Percentiles rank a stretch among this genome's conserved stretches.
phyloP scores from a whole-genome alignment of 2,329 filamentous ascomycete species.

The Lachnellula occidentalis region DNA sequence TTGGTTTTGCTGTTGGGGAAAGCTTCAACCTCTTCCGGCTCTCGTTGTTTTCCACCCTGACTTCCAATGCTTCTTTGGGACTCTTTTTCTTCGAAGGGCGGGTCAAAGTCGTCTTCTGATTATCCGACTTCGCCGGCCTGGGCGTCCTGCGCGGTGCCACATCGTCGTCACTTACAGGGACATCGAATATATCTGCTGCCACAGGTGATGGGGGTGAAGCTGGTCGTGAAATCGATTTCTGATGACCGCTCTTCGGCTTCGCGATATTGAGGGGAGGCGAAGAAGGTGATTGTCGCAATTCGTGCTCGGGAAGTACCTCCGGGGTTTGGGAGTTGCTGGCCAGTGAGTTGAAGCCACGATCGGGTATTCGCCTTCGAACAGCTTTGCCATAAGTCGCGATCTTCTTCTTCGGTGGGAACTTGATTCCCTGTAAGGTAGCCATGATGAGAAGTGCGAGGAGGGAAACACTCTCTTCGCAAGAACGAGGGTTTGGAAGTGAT shows the following conservation, averaged over 20 bases:
- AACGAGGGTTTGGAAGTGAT: not conserved
- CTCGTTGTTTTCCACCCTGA: conserved; percentile 11
- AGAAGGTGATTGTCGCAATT: not conserved
- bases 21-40: conserved; percentile 27
- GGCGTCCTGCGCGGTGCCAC: conserved; percentile 1
- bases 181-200: conserved; percentile 13
- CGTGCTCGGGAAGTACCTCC: conserved; percentile 6
- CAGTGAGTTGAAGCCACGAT: conserved; percentile 20
- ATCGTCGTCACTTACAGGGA: conserved; percentile 24
- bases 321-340: conserved; percentile 19
- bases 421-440: conserved; percentile 24
- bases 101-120: conserved; percentile 2
- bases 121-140: conserved; percentile 12
- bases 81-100: conserved; percentile 2
- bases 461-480: not conserved
- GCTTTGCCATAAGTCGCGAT: conserved; percentile 32
- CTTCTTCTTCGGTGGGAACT: conserved; percentile 27
- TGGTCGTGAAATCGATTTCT: conserved; percentile 6
- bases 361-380: conserved; percentile 25
- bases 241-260: conserved; percentile 6
- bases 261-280: not conserved
- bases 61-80: conserved; percentile 4
- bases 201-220: conserved; percentile 2
- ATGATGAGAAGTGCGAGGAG: conserved; percentile 12
- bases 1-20: conserved; percentile 13